phyloP scores from a whole-genome alignment of 176 grass and related monocot species.

The Bonia amplexicaulis region DNA sequence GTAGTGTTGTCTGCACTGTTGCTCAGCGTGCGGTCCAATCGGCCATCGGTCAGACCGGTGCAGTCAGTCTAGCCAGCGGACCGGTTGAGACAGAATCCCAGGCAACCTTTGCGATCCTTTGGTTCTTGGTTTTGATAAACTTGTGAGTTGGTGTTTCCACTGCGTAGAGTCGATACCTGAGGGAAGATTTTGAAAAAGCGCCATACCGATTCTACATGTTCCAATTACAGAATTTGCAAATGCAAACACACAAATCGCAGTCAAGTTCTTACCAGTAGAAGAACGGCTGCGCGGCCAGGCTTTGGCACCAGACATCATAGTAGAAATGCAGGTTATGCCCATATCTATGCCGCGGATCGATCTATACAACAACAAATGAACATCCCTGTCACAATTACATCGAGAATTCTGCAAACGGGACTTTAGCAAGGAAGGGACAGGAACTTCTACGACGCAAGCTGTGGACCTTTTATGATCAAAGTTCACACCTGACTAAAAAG shows the following conservation, averaged over 20 bases:
- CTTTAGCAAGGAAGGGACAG: neutral
- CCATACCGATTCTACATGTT: neutral
- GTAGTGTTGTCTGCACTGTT: too few relatives aligned
- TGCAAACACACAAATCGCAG: neutral
- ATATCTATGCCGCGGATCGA: conserved; percentile 87
- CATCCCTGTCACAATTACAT: neutral
- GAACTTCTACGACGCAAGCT: neutral
- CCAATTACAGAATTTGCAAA: neutral
- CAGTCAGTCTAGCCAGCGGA: too few relatives aligned
- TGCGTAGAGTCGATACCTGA: too few relatives aligned
- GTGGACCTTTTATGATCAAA: neutral
- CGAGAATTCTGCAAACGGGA: conserved; percentile 4
- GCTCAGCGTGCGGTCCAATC: too few relatives aligned
- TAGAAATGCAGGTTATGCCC: conserved; percentile 94
- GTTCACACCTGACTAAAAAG: conserved; percentile 21
- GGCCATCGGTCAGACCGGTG: too few relatives aligned
- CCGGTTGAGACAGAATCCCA: too few relatives aligned
- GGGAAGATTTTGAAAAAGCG: too few relatives aligned
- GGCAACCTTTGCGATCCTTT: too few relatives aligned
- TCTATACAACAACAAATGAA: conserved; percentile 35
- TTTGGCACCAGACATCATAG: conserved; percentile 71
- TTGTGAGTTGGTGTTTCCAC: too few relatives aligned
- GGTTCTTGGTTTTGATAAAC: too few relatives aligned
- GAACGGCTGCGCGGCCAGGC: conserved; percentile 82
- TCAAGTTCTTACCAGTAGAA: conserved; percentile 82